Percentiles rank a stretch among this genome's conserved stretches.
These are phyloP conservation scores for Plenodomus biglobosus DNA, from an alignment of 2,329 filamentous ascomycete species.

Conservation along the genomic window DNA sequence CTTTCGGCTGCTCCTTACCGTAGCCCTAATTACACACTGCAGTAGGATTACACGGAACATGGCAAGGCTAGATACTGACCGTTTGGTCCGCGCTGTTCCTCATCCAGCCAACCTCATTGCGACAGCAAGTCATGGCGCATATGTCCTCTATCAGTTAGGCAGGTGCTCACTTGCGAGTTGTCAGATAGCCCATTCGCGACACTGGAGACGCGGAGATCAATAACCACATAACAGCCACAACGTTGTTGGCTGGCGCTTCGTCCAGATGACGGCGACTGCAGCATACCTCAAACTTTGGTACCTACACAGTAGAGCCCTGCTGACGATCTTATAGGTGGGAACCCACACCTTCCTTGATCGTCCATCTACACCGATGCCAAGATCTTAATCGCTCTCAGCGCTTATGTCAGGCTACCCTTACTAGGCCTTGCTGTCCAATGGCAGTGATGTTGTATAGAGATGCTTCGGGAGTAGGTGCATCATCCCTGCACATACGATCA, in stretches of 20 bases:
- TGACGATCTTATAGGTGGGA: constrained; percentile 3
- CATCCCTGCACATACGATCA: neutral
- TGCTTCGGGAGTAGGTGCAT: neutral
- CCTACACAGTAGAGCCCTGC: constrained; percentile 10
- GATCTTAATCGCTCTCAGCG: constrained; percentile 8
- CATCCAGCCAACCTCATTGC: neutral
- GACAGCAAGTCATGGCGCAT: neutral
- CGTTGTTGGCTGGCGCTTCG: neutral
- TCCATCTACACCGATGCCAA: constrained; percentile 8
- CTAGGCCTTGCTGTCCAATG: neutral
- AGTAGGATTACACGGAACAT: neutral
- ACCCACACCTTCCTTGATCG: constrained; percentile 9
- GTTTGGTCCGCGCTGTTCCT: neutral
- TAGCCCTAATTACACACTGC: neutral
- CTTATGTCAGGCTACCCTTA: constrained; percentile 1
- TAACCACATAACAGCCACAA: neutral
- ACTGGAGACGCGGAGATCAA: neutral
- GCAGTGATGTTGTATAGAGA: neutral
- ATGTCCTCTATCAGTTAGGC: neutral
- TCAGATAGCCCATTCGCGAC: neutral
- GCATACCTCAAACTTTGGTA: constrained; percentile 9
- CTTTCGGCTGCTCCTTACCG: neutral
- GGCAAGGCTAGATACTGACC: neutral
- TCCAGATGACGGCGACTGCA: neutral
- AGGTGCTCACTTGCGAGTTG: neutral